These are phyloP conservation scores for Tulasnella sp. DNA, from an alignment of 768 basidiomycete species.

Conservation along the genomic window DNA sequence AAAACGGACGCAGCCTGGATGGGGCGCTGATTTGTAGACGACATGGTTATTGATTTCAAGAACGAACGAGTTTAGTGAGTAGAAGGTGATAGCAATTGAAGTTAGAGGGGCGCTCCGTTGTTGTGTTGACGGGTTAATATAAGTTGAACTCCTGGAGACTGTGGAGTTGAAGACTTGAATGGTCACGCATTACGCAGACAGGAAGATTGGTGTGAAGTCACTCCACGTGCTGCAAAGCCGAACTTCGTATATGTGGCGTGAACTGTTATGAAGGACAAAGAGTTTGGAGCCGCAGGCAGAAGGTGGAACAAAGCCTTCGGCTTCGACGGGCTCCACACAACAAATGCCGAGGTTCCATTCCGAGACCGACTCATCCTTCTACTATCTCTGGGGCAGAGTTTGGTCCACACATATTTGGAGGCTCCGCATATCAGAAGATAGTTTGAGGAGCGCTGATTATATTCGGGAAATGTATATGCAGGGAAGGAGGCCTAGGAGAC, in stretches of 20 bases:
- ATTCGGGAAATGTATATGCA: not conserved
- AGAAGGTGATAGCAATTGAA: not conserved
- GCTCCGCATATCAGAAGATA: not conserved
- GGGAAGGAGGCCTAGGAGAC: not conserved
- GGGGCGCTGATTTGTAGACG: not conserved
- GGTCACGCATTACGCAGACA: not conserved
- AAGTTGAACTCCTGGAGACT: not conserved
- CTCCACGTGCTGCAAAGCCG: not conserved
- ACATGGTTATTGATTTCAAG: not conserved
- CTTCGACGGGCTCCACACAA: not conserved
- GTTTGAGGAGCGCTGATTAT: not conserved
- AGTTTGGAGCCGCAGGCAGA: not conserved
- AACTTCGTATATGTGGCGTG: not conserved
- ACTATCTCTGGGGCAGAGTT: not conserved
- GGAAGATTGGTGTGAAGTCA: not conserved
- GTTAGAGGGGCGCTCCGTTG: not conserved
- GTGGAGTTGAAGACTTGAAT: not conserved
- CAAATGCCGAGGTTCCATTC: not conserved
- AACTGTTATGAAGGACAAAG: not conserved
- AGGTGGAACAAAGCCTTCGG: not conserved
- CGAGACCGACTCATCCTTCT: not conserved
- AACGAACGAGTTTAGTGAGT: not conserved
- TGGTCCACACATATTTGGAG: not conserved
- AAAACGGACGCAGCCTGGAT: not conserved
- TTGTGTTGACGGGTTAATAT: not conserved